Conservation (phyloP, 371 early-diverging fungal species). For the Rhizomucor miehei region DNA sequence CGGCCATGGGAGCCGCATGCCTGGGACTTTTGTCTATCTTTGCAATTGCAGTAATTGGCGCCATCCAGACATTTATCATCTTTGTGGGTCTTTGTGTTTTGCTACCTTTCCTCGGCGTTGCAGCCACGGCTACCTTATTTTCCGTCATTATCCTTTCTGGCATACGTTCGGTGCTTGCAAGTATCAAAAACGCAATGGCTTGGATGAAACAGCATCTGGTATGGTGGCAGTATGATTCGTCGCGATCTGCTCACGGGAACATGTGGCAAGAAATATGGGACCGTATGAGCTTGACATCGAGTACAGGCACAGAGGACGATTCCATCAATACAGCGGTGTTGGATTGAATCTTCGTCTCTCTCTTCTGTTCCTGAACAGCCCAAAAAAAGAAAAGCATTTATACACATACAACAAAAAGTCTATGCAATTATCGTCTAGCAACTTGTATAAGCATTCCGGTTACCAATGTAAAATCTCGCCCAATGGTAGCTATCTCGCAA, state of each 20-base stretch:
- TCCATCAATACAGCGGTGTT: too few species aligned
- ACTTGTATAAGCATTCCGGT: background rate
- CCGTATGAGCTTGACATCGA: too few species aligned
- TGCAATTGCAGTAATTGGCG: background rate
- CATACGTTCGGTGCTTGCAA: background rate
- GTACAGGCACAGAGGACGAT: too few species aligned
- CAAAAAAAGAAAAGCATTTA: too few species aligned
- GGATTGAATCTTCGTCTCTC: too few species aligned
- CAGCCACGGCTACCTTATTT: background rate
- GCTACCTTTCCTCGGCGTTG: background rate
- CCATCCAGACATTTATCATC: background rate
- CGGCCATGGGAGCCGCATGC: background rate
- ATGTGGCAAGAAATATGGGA: too few species aligned
- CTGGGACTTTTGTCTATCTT: background rate
- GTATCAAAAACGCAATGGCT: background rate
- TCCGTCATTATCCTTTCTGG: background rate
- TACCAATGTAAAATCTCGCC: conserved; percentile 59
- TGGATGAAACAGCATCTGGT: background rate
- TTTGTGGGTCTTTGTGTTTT: background rate
- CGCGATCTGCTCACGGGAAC: background rate
- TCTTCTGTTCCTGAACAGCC: too few species aligned
- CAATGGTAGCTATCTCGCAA: conserved; percentile 63
- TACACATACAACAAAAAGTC: too few species aligned
- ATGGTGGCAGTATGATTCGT: background rate
- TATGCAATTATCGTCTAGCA: background rate